Percentiles rank a stretch among this genome's conserved stretches.
These are phyloP conservation scores for Malus hybrid DNA, from an alignment of 331 rosid genomes.

Conservation along the genomic window DNA sequence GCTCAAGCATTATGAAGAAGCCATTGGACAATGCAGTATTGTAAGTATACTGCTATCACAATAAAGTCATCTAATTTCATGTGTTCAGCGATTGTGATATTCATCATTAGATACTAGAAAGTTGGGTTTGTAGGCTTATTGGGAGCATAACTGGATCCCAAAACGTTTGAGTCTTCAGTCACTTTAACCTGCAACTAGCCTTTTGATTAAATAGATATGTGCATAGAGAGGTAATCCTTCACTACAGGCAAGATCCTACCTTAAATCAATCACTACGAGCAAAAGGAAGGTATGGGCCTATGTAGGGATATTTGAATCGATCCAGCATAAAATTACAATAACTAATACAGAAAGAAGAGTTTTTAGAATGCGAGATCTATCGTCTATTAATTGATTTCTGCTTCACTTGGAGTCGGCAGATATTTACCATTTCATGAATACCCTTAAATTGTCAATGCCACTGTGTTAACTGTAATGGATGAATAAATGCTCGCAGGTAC, in stretches of 20 bases:
- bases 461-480: neutral
- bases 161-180: neutral
- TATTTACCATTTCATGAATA: no score
- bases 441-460: no score
- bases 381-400: no score
- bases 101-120: neutral
- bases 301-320: neutral
- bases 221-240: no score
- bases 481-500: conserved; percentile 23
- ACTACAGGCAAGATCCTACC: no score
- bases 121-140: neutral
- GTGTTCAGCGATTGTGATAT: neutral
- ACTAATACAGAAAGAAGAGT: no score
- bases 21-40: conserved; percentile 71
- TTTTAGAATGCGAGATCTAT: no score
- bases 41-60: conserved; percentile 37
- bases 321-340: conserved; percentile 28
- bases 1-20: conserved; percentile 83
- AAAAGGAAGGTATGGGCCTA: no score
- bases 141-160: neutral
- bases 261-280: no score
- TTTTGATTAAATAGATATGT: no score
- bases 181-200: neutral
- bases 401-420: no score
- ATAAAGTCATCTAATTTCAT: neutral